A percentile compares a stretch with the other conserved stretches of the same genome.
Conservation (phyloP, 768 basidiomycete genomes). For the Daedalea quercina region DNA sequence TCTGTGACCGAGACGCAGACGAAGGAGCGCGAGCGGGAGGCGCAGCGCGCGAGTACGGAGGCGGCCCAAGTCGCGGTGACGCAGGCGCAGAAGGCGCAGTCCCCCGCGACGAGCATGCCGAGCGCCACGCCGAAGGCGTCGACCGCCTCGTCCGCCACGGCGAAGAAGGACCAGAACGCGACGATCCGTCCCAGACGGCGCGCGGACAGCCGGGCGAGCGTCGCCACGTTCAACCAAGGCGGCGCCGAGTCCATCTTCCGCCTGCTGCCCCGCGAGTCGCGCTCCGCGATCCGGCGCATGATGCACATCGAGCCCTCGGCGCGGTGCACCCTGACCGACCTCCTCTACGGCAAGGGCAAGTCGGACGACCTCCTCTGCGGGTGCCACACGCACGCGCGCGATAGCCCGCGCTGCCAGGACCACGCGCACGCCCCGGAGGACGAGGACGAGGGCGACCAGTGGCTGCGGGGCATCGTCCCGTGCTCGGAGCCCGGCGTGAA, state of each 20-base stretch:
- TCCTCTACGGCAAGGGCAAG: constrained; percentile 78
- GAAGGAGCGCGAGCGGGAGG: constrained; percentile 4
- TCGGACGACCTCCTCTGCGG: constrained; percentile 73
- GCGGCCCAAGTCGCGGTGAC: constrained; percentile 11
- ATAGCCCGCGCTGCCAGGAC: constrained; percentile 47
- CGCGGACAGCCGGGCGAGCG: constrained; percentile 28
- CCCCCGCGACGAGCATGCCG: constrained; percentile 8
- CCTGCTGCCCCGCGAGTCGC: constrained; percentile 87
- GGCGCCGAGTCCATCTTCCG: constrained; percentile 96
- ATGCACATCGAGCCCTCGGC: constrained; percentile 82
- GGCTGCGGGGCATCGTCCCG: constrained; percentile 69
- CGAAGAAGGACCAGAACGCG: constrained; percentile 6
- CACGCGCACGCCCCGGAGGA: constrained; percentile 61
- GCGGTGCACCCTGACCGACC: constrained; percentile 88
- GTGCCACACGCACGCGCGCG: constrained; percentile 48
- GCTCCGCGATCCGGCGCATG: constrained; percentile 89
- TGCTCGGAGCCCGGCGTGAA: constrained; percentile 48
- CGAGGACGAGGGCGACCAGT: constrained; percentile 80
- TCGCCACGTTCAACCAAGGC: constrained; percentile 59
- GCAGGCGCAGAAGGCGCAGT: constrained; percentile 4
- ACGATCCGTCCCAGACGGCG: constrained; percentile 18
- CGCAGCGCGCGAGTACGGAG: constrained; percentile 6
- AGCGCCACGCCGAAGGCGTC: constrained; percentile 6
- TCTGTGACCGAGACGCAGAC: not conserved
- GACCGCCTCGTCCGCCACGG: not conserved